These are phyloP conservation scores for Aspergillaceae sp. DNA, from an alignment of 2,329 filamentous ascomycete genomes.

Conservation along the genomic window DNA sequence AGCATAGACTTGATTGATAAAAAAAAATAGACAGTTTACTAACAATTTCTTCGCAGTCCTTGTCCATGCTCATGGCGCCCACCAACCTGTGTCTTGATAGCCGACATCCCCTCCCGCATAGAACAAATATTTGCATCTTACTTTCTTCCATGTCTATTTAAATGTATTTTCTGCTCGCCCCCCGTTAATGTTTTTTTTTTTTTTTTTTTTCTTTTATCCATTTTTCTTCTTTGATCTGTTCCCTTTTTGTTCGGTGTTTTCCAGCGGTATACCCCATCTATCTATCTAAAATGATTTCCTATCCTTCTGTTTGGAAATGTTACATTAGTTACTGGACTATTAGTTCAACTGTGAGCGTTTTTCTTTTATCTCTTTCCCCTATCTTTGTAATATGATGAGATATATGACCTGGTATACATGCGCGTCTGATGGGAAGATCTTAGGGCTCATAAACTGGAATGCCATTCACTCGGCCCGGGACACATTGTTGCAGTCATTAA, in stretches of 20 bases:
- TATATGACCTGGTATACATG: too few relatives aligned
- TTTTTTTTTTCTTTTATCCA: constrained; percentile 1
- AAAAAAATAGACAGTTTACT: constrained; percentile 2
- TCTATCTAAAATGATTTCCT: constrained; percentile 15
- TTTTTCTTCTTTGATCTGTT: background rate
- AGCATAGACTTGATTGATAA: background rate
- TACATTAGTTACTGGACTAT: constrained; percentile 1
- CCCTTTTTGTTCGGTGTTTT: constrained; percentile 15
- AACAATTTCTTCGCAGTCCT: constrained; percentile 24
- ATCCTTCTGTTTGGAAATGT: constrained; percentile 8
- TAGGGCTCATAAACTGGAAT: too few relatives aligned
- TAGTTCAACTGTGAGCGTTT: background rate
- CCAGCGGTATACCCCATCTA: constrained; percentile 24
- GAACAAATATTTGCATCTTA: background rate
- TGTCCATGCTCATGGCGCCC: constrained; percentile 32
- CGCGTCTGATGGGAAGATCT: too few relatives aligned
- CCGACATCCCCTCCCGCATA: background rate
- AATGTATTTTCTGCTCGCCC: too few relatives aligned
- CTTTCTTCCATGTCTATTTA: too few relatives aligned
- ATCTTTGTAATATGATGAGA: too few relatives aligned
- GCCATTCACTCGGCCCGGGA: too few relatives aligned
- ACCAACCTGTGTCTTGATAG: constrained; percentile 12
- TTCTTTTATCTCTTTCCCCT: too few relatives aligned
- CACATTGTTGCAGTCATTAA: too few relatives aligned
- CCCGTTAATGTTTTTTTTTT: background rate